Percentiles rank a stretch among this genome's conserved stretches.
phyloP scores from a whole-genome alignment of 768 basidiomycete species.

The Boletus reticuloceps region DNA sequence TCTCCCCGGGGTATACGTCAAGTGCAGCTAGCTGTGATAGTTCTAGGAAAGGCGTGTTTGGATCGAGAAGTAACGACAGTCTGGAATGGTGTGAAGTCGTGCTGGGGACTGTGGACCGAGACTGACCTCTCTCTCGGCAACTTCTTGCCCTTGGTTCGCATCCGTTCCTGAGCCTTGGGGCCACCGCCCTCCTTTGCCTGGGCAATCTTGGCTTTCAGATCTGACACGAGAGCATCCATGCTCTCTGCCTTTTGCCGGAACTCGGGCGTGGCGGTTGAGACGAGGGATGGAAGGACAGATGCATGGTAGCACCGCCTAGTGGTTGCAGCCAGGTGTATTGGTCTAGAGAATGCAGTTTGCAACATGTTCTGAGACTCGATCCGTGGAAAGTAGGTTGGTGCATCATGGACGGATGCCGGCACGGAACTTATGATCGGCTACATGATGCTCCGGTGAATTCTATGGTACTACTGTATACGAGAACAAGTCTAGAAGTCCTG shows the following conservation, averaged over 20 bases:
- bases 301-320: slow-evolving; percentile 55
- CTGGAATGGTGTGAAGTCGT: slow-evolving; percentile 36
- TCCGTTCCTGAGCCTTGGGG: slow-evolving; percentile 66
- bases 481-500: slow-evolving; percentile 60
- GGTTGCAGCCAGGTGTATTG: no score
- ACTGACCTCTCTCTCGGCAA: slow-evolving; percentile 78
- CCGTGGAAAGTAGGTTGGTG: no score
- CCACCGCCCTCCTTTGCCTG: slow-evolving; percentile 71
- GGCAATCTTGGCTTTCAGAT: slow-evolving; percentile 59
- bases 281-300: slow-evolving; percentile 66
- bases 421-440: slow-evolving; percentile 25
- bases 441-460: slow-evolving; percentile 1
- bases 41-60: slow-evolving; percentile 87
- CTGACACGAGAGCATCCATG: slow-evolving; percentile 68
- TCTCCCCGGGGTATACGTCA: slow-evolving; percentile 73
- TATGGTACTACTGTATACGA: neutral
- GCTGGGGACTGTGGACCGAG: neutral
- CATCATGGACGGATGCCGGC: neutral
- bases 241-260: slow-evolving; percentile 63
- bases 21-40: slow-evolving; percentile 84
- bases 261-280: slow-evolving; percentile 69
- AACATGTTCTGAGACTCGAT: slow-evolving; percentile 13
- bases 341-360: slow-evolving; percentile 16
- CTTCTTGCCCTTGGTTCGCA: slow-evolving; percentile 76
- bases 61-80: slow-evolving; percentile 73